A percentile compares a stretch with the other conserved stretches of the same genome.
phyloP scores from a whole-genome alignment of 192 early-diverging fungal genomes.

The Geranomyces variabilis region DNA sequence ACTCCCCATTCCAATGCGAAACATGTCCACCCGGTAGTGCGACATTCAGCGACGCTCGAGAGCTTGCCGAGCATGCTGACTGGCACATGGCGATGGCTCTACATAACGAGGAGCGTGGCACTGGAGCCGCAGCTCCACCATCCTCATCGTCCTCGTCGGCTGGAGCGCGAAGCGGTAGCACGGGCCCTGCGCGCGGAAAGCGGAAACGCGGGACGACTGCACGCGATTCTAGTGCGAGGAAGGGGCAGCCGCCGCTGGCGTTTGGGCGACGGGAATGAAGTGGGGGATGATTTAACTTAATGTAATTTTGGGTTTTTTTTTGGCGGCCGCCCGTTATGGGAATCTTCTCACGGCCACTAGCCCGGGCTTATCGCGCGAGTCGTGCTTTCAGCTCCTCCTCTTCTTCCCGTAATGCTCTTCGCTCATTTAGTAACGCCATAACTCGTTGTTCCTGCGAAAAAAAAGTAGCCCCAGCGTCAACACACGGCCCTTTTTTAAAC shows the following conservation, averaged over 20 bases:
- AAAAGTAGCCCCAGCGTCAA: too few relatives aligned
- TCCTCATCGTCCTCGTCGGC: neutral
- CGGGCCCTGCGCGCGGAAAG: too few relatives aligned
- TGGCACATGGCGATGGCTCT: constrained; percentile 58
- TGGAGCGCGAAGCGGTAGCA: too few relatives aligned
- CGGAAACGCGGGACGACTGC: too few relatives aligned
- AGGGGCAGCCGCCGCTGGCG: too few relatives aligned
- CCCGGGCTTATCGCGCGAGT: neutral
- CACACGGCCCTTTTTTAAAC: too few relatives aligned
- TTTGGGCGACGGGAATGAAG: too few relatives aligned
- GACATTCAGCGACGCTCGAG: neutral
- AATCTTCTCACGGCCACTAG: too few relatives aligned
- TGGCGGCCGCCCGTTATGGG: too few relatives aligned
- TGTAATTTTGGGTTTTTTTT: too few relatives aligned
- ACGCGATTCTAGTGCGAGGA: too few relatives aligned
- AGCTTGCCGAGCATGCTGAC: constrained; percentile 53
- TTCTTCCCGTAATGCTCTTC: constrained; percentile 22
- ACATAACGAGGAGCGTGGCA: constrained; percentile 29
- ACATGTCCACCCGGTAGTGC: neutral
- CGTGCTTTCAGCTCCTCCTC: constrained; percentile 4
- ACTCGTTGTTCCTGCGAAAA: constrained; percentile 28
- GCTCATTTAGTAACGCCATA: constrained; percentile 16
- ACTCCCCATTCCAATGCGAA: neutral
- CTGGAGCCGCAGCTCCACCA: neutral
- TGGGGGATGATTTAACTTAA: too few relatives aligned